Base-by-base conservation (phyloP, 331 rosid genomes). In the Acacia concinna region DNA sequence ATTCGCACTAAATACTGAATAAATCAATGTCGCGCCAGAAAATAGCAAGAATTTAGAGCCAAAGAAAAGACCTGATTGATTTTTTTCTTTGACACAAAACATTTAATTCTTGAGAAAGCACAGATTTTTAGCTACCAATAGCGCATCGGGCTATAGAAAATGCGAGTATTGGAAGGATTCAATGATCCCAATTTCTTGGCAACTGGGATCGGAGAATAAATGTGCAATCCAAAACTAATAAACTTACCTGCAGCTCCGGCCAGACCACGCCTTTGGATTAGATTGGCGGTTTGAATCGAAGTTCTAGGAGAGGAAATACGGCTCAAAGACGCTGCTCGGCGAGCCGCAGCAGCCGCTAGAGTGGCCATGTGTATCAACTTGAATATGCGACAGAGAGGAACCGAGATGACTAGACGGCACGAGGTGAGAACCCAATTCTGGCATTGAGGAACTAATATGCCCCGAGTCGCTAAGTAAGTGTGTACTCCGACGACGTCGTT, bases 181-280 rank as follows among this genome's bases (percentile, higher is more conserved):
- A 17, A 43, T 18, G 54, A 74, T 56, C 60, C 65, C 21, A 74
- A 74, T 38, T n/a, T 4, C 17, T 9, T 8, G 21, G 41, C n/a
- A 71, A 27, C 57, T 4, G 54, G 80, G 87, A 83, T 79, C 82
- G 72, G 52, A 17, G 31, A 70, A 44, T 76, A 68, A 63, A 18
- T 21, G 72, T 64, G 47, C 21, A 46, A 71, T 6, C 57, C 1
- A 67, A 15, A 49, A 63, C 44, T 0, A 44, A 2, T 51, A 49
- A 49, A 35, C 41, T 81, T 68, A 90, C 99, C 98, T n/a, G 97
- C 93, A 18, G 97, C 89, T 71, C 91, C 96, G 78, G 99, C 90
- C 4, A 93, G 91, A 46, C 87, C 90, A 6, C 99, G 99, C 34
- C 93, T 87, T 46, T 85, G 94, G 86, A 91, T 69, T 41, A 89